Percentiles rank a stretch among this genome's conserved stretches.
phyloP scores from a whole-genome alignment of 2,329 filamentous ascomycete genomes.

The Talaromyces pinophilus region DNA sequence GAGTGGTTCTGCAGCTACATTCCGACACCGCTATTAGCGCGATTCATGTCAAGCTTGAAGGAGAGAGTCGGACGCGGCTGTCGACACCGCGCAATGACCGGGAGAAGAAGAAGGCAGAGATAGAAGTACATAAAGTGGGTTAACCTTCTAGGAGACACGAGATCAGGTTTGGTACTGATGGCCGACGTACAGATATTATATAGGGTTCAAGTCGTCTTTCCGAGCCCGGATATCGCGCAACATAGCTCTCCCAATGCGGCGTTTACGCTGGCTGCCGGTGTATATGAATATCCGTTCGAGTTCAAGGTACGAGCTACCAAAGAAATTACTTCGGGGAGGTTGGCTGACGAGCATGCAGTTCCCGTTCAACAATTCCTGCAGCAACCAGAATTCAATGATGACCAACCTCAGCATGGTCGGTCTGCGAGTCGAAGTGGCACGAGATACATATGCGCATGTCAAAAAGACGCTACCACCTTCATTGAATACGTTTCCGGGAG shows the following conservation, averaged over 20 bases:
- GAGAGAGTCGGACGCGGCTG: slow-evolving; percentile 51
- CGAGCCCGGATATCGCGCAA: slow-evolving; percentile 45
- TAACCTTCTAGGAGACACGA: neutral
- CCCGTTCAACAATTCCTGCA: slow-evolving; percentile 54
- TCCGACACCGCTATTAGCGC: slow-evolving; percentile 47
- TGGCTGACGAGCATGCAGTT: slow-evolving; percentile 35
- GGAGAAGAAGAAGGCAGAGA: slow-evolving; percentile 49
- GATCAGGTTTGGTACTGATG: neutral
- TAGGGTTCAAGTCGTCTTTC: slow-evolving; percentile 51
- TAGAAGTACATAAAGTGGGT: slow-evolving; percentile 53
- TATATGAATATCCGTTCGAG: slow-evolving; percentile 52
- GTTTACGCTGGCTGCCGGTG: slow-evolving; percentile 49
- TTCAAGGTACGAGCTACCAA: slow-evolving; percentile 46
- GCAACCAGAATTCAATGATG: slow-evolving; percentile 46
- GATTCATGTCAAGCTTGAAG: slow-evolving; percentile 53
- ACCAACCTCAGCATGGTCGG: slow-evolving; percentile 50
- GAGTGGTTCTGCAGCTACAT: slow-evolving; percentile 45
- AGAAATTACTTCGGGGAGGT: too few species aligned
- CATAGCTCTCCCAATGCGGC: slow-evolving; percentile 36
- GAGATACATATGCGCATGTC: slow-evolving; percentile 62
- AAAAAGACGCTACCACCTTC: slow-evolving; percentile 87
- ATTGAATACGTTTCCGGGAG: slow-evolving; percentile 78
- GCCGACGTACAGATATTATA: slow-evolving; percentile 46
- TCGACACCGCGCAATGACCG: slow-evolving; percentile 44
- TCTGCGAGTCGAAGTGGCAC: slow-evolving; percentile 48